Evolutionary conservation across 2,329 filamentous ascomycete species (phyloP).

Genomic region (Shiraia sp.): DNA sequence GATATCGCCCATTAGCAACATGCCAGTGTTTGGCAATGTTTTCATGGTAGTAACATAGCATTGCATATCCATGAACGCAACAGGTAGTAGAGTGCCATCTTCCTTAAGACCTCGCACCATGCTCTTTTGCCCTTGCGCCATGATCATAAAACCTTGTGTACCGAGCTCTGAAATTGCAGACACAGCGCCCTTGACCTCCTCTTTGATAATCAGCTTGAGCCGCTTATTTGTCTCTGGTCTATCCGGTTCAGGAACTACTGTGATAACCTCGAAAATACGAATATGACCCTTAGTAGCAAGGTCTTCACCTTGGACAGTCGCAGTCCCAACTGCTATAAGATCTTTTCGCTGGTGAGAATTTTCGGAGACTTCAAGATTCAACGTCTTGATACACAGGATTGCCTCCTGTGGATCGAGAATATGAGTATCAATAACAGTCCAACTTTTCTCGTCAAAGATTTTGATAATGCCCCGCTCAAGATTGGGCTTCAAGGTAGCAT

Average conservation of each 20-base stretch:
- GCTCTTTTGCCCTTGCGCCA: constrained; percentile 93
- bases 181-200: constrained; percentile 90
- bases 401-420: constrained; percentile 75
- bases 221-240: constrained; percentile 83
- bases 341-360: constrained; percentile 83
- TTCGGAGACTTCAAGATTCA: constrained; percentile 89
- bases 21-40: constrained; percentile 78
- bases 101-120: constrained; percentile 97
- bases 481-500: constrained; percentile 64
- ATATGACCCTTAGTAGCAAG: constrained; percentile 82
- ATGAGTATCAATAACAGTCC: constrained; percentile 77
- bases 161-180: constrained; percentile 84
- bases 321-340: constrained; percentile 82
- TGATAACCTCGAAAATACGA: constrained; percentile 88
- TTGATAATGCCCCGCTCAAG: constrained; percentile 74
- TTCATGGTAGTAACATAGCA: constrained; percentile 88
- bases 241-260: constrained; percentile 86
- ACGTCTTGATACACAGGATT: constrained; percentile 78
- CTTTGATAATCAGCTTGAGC: constrained; percentile 82
- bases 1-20: constrained; percentile 86
- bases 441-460: constrained; percentile 75
- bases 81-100: constrained; percentile 86
- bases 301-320: constrained; percentile 86
- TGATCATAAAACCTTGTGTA: constrained; percentile 84
- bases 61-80: constrained; percentile 97